Evolutionary conservation across 192 early-diverging fungal genomes (phyloP).

Genomic region (Cladochytrium replicatum): DNA sequence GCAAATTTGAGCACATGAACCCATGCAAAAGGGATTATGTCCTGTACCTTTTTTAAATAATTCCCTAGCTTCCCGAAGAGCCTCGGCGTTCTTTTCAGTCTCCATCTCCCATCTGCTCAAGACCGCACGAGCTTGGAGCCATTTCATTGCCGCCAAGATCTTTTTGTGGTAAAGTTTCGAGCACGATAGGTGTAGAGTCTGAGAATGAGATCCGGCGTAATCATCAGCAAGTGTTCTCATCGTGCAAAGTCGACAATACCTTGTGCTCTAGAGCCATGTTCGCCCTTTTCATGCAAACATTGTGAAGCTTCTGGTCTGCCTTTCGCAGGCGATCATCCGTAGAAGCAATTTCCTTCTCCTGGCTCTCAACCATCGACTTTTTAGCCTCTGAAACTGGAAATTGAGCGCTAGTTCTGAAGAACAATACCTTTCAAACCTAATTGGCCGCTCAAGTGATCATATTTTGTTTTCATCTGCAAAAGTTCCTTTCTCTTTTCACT

Average conservation of each 20-base stretch:
- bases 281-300: conserved; percentile 8
- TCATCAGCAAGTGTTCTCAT: background rate
- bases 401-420: background rate
- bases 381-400: conserved; percentile 7
- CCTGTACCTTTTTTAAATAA: too few relatives aligned
- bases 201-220: background rate
- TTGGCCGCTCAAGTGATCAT: conserved; percentile 16
- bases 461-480: conserved; percentile 13
- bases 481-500: conserved; percentile 21
- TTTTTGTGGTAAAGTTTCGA: conserved; percentile 11
- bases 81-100: conserved; percentile 38
- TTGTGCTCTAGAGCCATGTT: conserved; percentile 14
- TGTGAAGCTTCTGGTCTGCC: conserved; percentile 1
- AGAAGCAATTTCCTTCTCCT: conserved; percentile 8
- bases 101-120: conserved; percentile 36
- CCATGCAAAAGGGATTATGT: too few relatives aligned
- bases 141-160: conserved; percentile 7
- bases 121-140: conserved; percentile 16
- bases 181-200: conserved; percentile 12
- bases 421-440: conserved; percentile 25
- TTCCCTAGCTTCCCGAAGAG: too few relatives aligned
- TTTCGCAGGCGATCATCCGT: conserved; percentile 9
- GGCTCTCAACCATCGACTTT: conserved; percentile 2
- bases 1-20: too few relatives aligned
- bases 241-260: conserved; percentile 3